These are phyloP conservation scores for Dothidotthia symphoricarpi DNA, from an alignment of 2,329 filamentous ascomycete genomes.

Conservation along the genomic window DNA sequence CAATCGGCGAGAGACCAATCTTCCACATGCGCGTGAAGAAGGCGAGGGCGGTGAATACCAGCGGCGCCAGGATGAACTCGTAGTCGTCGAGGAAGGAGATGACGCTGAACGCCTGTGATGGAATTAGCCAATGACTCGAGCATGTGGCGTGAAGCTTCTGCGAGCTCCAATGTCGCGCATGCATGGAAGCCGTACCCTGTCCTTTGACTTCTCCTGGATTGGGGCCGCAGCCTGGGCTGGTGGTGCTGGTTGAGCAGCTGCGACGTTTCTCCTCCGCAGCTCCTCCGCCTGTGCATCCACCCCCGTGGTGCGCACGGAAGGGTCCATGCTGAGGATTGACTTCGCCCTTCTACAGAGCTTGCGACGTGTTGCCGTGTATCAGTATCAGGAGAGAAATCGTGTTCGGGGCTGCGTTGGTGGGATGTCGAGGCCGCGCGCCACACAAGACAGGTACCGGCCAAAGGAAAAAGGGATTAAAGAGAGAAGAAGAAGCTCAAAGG, in stretches of 20 bases:
- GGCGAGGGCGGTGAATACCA: constrained; percentile 61
- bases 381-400: constrained; percentile 12
- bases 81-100: constrained; percentile 62
- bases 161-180: constrained; percentile 3
- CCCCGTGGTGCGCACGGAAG: constrained; percentile 40
- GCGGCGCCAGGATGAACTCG: constrained; percentile 62
- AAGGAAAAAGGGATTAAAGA: constrained; percentile 9
- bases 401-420: constrained; percentile 9
- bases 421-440: constrained; percentile 7
- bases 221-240: constrained; percentile 34
- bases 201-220: constrained; percentile 48
- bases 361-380: constrained; percentile 2
- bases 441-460: constrained; percentile 1
- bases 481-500: constrained; percentile 12
- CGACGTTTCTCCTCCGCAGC: constrained; percentile 48
- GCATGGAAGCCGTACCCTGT: constrained; percentile 42
- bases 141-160: constrained; percentile 2
- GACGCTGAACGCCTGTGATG: constrained; percentile 51
- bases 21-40: constrained; percentile 68
- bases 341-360: constrained; percentile 1
- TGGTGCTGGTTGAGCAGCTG: constrained; percentile 25
- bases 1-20: constrained; percentile 67
- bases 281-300: constrained; percentile 45
- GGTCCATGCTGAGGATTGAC: constrained; percentile 29
- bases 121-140: constrained; percentile 16